A percentile compares a stretch with the other conserved stretches of the same genome.
These are phyloP conservation scores for Ciborinia camelliae DNA, from an alignment of 2,329 filamentous ascomycete species.

Conservation along the genomic window DNA sequence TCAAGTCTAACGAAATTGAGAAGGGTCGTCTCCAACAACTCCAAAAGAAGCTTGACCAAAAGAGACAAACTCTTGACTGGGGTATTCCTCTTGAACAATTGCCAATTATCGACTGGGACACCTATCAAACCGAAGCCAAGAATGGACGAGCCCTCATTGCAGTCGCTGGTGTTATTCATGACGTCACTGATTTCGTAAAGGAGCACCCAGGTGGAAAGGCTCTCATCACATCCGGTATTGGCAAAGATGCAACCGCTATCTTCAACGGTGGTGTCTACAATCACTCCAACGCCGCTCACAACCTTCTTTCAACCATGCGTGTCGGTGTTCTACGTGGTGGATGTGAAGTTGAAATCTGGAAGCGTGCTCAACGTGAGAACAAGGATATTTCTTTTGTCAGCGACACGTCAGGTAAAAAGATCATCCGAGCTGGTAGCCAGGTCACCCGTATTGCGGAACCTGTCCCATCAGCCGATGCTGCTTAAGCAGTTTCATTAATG, in stretches of 20 bases:
- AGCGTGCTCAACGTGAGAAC: slow-evolving; percentile 78
- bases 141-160: slow-evolving; percentile 73
- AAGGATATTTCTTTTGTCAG: slow-evolving; percentile 78
- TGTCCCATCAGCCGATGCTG: slow-evolving; percentile 78
- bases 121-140: slow-evolving; percentile 75
- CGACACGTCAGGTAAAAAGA: slow-evolving; percentile 75
- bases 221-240: slow-evolving; percentile 76
- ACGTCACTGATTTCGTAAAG: slow-evolving; percentile 79
- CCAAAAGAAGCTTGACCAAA: slow-evolving; percentile 91
- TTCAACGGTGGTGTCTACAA: slow-evolving; percentile 91
- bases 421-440: slow-evolving; percentile 82
- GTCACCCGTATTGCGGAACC: slow-evolving; percentile 80
- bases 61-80: slow-evolving; percentile 80
- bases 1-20: slow-evolving; percentile 88
- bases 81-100: slow-evolving; percentile 81
- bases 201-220: slow-evolving; percentile 89
- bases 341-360: slow-evolving; percentile 91
- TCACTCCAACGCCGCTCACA: slow-evolving; percentile 87
- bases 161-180: slow-evolving; percentile 81
- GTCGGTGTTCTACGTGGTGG: slow-evolving; percentile 83
- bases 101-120: slow-evolving; percentile 82
- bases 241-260: slow-evolving; percentile 85
- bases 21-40: slow-evolving; percentile 85
- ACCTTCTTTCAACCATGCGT: slow-evolving; percentile 82
- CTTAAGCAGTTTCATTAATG: slow-evolving; percentile 44